A percentile compares a stretch with the other conserved stretches of the same genome.
phyloP scores from a whole-genome alignment of 1,284 basidiomycete genomes.

The Pseudozyma sp. region DNA sequence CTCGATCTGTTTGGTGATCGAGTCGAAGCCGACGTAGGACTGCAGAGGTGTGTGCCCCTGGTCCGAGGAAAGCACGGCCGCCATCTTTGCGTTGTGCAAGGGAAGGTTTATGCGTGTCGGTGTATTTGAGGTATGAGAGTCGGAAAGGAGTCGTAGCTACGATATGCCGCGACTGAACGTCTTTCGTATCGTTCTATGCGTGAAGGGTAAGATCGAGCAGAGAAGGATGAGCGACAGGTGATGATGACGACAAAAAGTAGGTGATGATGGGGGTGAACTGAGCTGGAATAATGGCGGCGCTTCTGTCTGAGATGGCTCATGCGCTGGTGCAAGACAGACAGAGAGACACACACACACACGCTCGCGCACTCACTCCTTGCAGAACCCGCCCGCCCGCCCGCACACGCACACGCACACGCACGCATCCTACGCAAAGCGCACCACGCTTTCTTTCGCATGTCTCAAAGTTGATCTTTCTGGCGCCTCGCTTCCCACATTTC shows the following conservation, averaged over 20 bases:
- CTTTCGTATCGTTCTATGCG: too few species aligned
- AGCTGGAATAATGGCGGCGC: too few species aligned
- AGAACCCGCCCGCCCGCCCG: conserved; percentile 2
- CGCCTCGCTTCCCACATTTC: neutral
- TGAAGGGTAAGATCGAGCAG: too few species aligned
- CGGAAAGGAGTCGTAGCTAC: conserved; percentile 8
- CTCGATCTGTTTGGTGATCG: conserved; percentile 95
- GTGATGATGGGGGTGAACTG: neutral
- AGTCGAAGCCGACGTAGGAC: conserved; percentile 69
- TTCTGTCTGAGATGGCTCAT: conserved; percentile 22
- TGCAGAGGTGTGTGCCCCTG: conserved; percentile 63
- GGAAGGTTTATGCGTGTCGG: neutral
- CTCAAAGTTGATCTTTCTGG: conserved; percentile 3
- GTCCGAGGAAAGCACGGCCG: conserved; percentile 29
- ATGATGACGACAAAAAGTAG: neutral
- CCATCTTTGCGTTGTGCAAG: conserved; percentile 17
- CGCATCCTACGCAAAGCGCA: neutral
- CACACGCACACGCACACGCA: conserved; percentile 7
- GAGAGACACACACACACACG: conserved; percentile 9
- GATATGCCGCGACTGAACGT: neutral
- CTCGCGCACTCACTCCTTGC: conserved; percentile 4
- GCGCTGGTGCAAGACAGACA: conserved; percentile 4
- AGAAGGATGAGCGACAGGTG: too few species aligned
- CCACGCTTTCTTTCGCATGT: neutral
- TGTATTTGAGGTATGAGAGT: neutral